Percentiles rank a stretch among this genome's conserved stretches.
phyloP scores from a whole-genome alignment of 208 protist genomes.

The Acanthamoeba sp. region DNA sequence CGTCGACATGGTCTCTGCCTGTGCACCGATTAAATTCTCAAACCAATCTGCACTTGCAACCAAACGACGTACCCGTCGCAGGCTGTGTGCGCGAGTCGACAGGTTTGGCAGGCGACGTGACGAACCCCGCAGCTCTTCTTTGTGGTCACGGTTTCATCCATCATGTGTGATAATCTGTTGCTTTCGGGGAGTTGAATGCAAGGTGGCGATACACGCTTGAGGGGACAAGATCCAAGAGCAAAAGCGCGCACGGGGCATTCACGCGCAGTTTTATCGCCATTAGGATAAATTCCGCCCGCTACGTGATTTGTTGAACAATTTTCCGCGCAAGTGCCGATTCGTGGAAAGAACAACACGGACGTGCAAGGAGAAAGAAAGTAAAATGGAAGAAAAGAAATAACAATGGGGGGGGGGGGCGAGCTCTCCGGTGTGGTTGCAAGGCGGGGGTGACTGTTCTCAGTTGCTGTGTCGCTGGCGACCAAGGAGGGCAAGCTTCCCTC shows the following conservation, averaged over 20 bases:
- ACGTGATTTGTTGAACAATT: too few relatives aligned
- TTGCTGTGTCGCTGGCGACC: not conserved
- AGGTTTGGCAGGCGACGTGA: constrained; percentile 8
- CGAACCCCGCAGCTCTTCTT: not conserved
- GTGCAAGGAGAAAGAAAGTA: not conserved
- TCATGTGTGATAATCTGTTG: not conserved
- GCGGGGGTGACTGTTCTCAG: constrained; percentile 17
- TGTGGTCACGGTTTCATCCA: not conserved
- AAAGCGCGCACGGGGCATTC: too few relatives aligned
- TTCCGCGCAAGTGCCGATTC: too few relatives aligned
- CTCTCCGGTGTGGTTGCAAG: not conserved
- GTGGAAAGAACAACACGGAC: too few relatives aligned
- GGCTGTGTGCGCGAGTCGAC: not conserved
- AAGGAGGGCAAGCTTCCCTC: not conserved
- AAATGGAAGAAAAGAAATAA: not conserved
- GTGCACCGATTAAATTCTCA: not conserved
- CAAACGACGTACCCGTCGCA: not conserved
- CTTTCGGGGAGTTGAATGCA: not conserved
- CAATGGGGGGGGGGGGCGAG: not conserved
- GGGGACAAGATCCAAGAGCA: too few relatives aligned
- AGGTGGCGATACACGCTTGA: too few relatives aligned
- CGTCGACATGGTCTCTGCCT: constrained; percentile 44
- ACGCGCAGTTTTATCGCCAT: too few relatives aligned
- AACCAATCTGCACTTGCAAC: not conserved
- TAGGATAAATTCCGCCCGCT: too few relatives aligned